Percentiles rank a stretch among this genome's conserved stretches.
Conservation (phyloP, 495 filamentous ascomycete species). For the Talaromyces trachyspermus region DNA sequence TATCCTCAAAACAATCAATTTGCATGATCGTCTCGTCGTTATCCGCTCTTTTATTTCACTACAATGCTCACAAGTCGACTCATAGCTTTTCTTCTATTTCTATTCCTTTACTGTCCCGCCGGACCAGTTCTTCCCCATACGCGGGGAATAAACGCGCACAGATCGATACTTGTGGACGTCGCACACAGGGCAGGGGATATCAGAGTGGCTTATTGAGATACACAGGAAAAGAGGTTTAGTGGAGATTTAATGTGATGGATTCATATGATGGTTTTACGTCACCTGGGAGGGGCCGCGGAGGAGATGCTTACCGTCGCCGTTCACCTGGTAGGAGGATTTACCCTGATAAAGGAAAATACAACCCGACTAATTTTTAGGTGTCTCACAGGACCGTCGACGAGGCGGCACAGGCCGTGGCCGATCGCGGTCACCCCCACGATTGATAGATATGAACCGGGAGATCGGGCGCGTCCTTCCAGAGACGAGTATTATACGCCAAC, state of each 20-base stretch:
- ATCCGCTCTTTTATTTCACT: slow-evolving; percentile 16
- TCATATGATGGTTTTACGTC: slow-evolving; percentile 36
- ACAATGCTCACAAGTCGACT: slow-evolving; percentile 33
- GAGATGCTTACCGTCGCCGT: slow-evolving; percentile 37
- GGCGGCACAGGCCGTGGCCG: slow-evolving; percentile 38
- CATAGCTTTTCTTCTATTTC: slow-evolving; percentile 27
- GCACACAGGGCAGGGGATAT: too few species aligned
- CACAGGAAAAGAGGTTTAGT: not conserved
- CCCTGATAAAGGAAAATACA: not conserved
- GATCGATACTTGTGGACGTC: too few species aligned
- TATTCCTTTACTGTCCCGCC: not conserved
- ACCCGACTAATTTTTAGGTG: slow-evolving; percentile 13
- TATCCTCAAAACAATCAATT: too few species aligned
- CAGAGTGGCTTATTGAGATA: not conserved
- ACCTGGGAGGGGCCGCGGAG: slow-evolving; percentile 34
- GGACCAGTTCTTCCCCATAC: not conserved
- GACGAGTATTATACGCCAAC: slow-evolving; percentile 41
- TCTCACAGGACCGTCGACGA: slow-evolving; percentile 42
- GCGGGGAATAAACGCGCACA: too few species aligned
- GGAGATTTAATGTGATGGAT: slow-evolving; percentile 24
- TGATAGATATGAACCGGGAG: slow-evolving; percentile 62
- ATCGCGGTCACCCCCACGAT: slow-evolving; percentile 67
- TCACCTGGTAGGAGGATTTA: slow-evolving; percentile 39
- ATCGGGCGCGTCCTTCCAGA: slow-evolving; percentile 39
- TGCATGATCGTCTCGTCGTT: too few species aligned